Conservation (phyloP, 768 basidiomycete species). For the Phaeotremella fagi region DNA sequence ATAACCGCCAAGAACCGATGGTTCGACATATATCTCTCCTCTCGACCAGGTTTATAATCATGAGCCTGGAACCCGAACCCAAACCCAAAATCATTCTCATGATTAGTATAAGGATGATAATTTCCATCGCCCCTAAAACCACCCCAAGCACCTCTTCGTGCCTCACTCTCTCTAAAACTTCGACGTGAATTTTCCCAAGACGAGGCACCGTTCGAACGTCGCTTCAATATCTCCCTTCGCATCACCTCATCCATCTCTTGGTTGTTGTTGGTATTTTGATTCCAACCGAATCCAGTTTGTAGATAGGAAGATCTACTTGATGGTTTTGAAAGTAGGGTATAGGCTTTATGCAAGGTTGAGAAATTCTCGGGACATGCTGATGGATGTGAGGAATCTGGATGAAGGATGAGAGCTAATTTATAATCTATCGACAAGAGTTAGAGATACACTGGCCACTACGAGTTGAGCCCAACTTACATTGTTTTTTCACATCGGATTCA, state of each 20-base stretch:
- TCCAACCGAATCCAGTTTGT: conserved; percentile 43
- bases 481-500: conserved; percentile 34
- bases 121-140: conserved; percentile 18
- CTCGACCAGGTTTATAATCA: conserved; percentile 18
- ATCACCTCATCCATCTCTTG: conserved; percentile 24
- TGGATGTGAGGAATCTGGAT: conserved; percentile 46
- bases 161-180: conserved; percentile 17
- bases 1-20: conserved; percentile 31
- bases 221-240: conserved; percentile 29
- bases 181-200: conserved; percentile 12
- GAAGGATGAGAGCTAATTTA: conserved; percentile 42
- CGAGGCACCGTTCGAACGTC: conserved; percentile 27
- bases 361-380: conserved; percentile 41
- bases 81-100: too few species aligned
- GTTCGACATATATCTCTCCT: conserved; percentile 43
- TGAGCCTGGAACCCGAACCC: conserved; percentile 24
- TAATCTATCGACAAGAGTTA: conserved; percentile 30
- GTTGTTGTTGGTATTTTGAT: not conserved
- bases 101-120: conserved; percentile 9
- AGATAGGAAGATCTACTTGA: conserved; percentile 27
- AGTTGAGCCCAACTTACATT: conserved; percentile 26
- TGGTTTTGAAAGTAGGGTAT: conserved; percentile 38
- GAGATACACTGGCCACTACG: not conserved
- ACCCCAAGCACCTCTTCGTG: conserved; percentile 21
- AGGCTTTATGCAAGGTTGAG: conserved; percentile 35